Conservation (phyloP, 2,329 filamentous ascomycete species). For the Zasmidium citrigriseum region DNA sequence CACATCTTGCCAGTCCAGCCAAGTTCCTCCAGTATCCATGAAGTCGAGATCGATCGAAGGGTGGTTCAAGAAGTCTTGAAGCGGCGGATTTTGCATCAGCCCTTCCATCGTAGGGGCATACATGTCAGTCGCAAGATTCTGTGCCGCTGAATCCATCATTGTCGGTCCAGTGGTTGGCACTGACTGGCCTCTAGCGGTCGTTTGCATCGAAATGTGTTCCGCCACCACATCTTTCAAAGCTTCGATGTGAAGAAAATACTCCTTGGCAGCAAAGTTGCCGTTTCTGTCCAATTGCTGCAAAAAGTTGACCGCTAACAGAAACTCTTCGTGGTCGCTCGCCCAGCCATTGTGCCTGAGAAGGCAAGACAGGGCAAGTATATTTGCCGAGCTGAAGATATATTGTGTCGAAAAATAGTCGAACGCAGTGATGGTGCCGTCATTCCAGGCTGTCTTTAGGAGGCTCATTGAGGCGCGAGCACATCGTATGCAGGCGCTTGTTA, state of each 20-base stretch:
- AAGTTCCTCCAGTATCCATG: constrained; percentile 24
- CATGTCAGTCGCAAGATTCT: neutral
- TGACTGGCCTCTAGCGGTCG: constrained; percentile 2
- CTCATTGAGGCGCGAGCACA: constrained; percentile 49
- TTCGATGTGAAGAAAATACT: constrained; percentile 46
- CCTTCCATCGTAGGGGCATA: neutral
- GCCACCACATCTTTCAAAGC: constrained; percentile 21
- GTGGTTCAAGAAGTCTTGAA: constrained; percentile 23
- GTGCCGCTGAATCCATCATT: neutral
- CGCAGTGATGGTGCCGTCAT: constrained; percentile 48
- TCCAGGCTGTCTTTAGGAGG: constrained; percentile 48
- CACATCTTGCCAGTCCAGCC: constrained; percentile 22
- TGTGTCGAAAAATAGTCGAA: constrained; percentile 52
- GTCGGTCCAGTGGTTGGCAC: neutral
- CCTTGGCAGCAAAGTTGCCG: constrained; percentile 45
- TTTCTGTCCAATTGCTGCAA: constrained; percentile 42
- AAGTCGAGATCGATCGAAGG: constrained; percentile 24
- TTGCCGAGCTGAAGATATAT: constrained; percentile 51
- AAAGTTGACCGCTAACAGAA: constrained; percentile 42
- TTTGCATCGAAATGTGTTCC: constrained; percentile 1
- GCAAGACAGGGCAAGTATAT: constrained; percentile 48
- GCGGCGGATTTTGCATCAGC: constrained; percentile 8
- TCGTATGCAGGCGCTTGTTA: constrained; percentile 48
- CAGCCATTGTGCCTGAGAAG: constrained; percentile 35
- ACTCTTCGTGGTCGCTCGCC: constrained; percentile 42